These are phyloP conservation scores for Serendipita indica DNA, from an alignment of 768 basidiomycete species.

Conservation along the genomic window DNA sequence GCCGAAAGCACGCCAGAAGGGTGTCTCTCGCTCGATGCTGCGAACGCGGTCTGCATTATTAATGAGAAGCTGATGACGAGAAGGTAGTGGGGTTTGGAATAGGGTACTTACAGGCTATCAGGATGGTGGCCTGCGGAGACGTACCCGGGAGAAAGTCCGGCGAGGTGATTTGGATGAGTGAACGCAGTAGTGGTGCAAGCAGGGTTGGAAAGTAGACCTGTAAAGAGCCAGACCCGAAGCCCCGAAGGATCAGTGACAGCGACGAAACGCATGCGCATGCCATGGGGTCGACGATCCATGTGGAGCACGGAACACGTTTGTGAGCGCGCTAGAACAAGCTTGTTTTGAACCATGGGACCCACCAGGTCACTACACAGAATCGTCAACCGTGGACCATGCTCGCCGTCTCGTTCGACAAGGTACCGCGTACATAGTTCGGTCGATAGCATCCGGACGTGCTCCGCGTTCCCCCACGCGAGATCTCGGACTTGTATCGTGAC, in stretches of 20 bases:
- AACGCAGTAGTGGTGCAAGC: constrained; percentile 57
- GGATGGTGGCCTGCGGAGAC: constrained; percentile 7
- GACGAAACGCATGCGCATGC: neutral
- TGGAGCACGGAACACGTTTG: neutral
- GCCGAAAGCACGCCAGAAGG: constrained; percentile 71
- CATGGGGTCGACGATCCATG: neutral
- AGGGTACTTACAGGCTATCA: constrained; percentile 30
- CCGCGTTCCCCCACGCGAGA: constrained; percentile 52
- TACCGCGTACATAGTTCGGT: constrained; percentile 22
- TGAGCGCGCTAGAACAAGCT: no score
- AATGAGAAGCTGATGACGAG: constrained; percentile 1
- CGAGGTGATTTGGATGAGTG: constrained; percentile 57
- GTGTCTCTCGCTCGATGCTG: constrained; percentile 51
- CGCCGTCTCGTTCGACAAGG: neutral
- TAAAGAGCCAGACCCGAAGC: constrained; percentile 6
- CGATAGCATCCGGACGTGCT: constrained; percentile 30
- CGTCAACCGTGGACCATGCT: constrained; percentile 21
- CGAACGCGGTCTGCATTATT: constrained; percentile 39
- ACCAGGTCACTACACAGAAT: constrained; percentile 77
- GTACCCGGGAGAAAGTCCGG: constrained; percentile 25
- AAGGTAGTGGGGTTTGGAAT: neutral
- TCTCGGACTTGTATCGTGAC: constrained; percentile 34
- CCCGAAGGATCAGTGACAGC: neutral
- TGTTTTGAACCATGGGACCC: no score
- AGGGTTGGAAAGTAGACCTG: constrained; percentile 81